Evolutionary conservation across 1,139 yeast genomes (phyloP).

Genomic region (Debaryomyces nepalensis): DNA sequence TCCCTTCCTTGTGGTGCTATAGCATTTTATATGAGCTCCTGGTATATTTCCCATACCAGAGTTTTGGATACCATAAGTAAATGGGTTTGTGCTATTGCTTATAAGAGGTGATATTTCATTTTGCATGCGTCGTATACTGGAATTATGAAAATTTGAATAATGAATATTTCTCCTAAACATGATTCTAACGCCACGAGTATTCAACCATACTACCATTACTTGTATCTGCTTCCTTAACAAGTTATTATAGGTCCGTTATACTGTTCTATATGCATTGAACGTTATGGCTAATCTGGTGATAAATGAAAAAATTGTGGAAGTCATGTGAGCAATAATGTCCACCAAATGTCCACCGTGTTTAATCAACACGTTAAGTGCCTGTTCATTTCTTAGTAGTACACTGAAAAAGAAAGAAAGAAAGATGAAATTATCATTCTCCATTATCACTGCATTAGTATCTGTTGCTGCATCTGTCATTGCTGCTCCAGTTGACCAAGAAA

Average conservation of each 20-base stretch:
- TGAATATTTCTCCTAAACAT: conserved; percentile 2
- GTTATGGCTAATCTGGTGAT: conserved; percentile 7
- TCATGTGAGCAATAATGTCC: conserved; percentile 9
- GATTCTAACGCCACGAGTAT: neutral
- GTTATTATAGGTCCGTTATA: neutral
- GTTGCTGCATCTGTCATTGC: conserved; percentile 26
- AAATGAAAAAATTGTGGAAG: neutral
- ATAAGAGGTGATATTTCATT: neutral
- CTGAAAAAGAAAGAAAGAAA: too few species aligned
- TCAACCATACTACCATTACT: conserved; percentile 6
- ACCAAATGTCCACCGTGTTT: conserved; percentile 11
- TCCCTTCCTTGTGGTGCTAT: conserved; percentile 3
- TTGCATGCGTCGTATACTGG: conserved; percentile 2
- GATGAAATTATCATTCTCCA: conserved; percentile 24
- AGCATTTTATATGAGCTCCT: conserved; percentile 1
- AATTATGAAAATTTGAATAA: conserved; percentile 1
- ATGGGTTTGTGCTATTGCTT: neutral
- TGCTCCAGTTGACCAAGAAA: conserved; percentile 22
- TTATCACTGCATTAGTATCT: conserved; percentile 22
- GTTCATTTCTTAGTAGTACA: neutral
- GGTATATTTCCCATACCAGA: too few species aligned
- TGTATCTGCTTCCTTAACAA: neutral
- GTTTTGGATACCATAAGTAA: too few species aligned
- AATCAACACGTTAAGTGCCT: neutral
- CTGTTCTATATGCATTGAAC: too few species aligned